Conservation (phyloP, 352 stramenopile genomes). For the Phytophthora pini region DNA sequence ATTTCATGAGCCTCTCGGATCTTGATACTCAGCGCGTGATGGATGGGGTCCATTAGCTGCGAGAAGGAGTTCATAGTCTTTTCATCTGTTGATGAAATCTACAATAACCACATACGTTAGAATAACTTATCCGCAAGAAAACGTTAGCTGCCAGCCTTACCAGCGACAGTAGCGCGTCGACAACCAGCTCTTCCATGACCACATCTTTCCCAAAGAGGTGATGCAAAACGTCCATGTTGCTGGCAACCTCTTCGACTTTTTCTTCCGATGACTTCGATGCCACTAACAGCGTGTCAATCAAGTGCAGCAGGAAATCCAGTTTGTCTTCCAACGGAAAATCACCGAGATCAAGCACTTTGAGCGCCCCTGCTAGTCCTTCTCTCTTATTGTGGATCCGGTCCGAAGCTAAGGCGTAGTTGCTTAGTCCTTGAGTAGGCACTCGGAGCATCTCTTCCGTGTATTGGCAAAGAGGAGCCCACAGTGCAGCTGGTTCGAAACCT, state of each 20-base stretch:
- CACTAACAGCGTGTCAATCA: slow-evolving; percentile 63
- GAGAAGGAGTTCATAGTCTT: slow-evolving; percentile 67
- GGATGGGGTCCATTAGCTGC: slow-evolving; percentile 63
- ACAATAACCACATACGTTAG: slow-evolving; percentile 2
- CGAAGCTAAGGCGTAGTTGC: slow-evolving; percentile 24
- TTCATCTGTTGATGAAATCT: slow-evolving; percentile 61
- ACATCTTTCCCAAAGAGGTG: slow-evolving; percentile 72
- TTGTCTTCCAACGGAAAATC: slow-evolving; percentile 76
- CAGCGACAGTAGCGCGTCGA: slow-evolving; percentile 67
- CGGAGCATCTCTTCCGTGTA: slow-evolving; percentile 59
- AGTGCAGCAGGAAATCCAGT: slow-evolving; percentile 63
- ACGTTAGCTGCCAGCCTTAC: slow-evolving; percentile 57
- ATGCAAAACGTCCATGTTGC: slow-evolving; percentile 53
- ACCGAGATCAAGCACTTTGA: slow-evolving; percentile 69
- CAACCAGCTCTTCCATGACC: slow-evolving; percentile 71
- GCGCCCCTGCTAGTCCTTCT: slow-evolving; percentile 63
- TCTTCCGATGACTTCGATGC: slow-evolving; percentile 29
- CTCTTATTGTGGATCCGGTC: slow-evolving; percentile 47
- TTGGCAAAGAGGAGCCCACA: slow-evolving; percentile 76
- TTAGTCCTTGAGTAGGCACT: slow-evolving; percentile 14
- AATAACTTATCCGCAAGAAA: not conserved
- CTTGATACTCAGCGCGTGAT: slow-evolving; percentile 70
- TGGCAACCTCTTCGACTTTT: slow-evolving; percentile 10
- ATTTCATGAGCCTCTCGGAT: slow-evolving; percentile 81
- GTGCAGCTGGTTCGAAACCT: slow-evolving; percentile 63